phyloP scores from a whole-genome alignment of 2,329 filamentous ascomycete genomes.

The Blastomyces parvus region DNA sequence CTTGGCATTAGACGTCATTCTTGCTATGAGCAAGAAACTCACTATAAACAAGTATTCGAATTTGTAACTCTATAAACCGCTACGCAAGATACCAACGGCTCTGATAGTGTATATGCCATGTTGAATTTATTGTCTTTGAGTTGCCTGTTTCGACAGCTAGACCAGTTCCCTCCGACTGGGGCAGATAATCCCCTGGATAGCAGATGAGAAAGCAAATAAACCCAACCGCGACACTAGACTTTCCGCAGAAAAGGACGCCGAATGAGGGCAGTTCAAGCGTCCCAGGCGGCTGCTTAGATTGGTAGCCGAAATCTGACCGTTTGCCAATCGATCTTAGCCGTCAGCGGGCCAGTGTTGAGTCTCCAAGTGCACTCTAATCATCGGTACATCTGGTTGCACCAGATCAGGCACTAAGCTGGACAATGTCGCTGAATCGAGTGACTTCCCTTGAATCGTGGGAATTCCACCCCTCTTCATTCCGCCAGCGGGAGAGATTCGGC shows the following conservation, averaged over 20 bases:
- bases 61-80: background rate
- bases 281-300: background rate
- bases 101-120: background rate
- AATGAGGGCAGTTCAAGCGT: background rate
- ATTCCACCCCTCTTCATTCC: conserved; percentile 24
- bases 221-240: background rate
- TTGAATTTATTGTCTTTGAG: background rate
- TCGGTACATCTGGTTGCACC: background rate
- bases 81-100: background rate
- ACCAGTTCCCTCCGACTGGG: background rate
- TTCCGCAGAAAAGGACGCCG: background rate
- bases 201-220: too few relatives aligned
- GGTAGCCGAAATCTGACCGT: background rate
- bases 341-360: background rate
- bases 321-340: background rate
- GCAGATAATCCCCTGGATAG: background rate
- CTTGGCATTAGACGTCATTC: background rate
- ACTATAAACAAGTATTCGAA: background rate
- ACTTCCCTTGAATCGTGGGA: conserved; percentile 39
- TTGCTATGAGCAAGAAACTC: background rate
- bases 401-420: conserved; percentile 7
- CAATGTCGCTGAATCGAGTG: conserved; percentile 36
- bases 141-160: background rate
- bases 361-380: background rate
- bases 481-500: conserved; percentile 16